Evolutionary conservation across 2,329 filamentous ascomycete species (phyloP).

Genomic region (Claviceps sp.): DNA sequence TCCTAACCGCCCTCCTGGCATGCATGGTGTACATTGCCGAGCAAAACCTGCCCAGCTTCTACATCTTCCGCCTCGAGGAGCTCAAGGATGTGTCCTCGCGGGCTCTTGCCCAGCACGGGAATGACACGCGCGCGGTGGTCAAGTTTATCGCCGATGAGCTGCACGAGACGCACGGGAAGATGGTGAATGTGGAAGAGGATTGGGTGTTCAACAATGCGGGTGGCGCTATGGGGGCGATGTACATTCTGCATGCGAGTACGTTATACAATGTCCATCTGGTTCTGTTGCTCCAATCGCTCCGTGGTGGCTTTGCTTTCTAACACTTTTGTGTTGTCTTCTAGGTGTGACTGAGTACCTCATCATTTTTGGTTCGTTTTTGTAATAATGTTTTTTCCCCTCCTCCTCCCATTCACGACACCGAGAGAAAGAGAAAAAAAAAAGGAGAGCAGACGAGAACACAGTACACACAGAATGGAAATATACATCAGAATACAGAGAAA

Average conservation of each 20-base stretch:
- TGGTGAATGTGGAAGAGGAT: conserved; percentile 61
- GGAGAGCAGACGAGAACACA: too few species aligned
- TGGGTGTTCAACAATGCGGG: conserved; percentile 91
- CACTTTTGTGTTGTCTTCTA: conserved; percentile 15
- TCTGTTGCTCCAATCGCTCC: conserved; percentile 8
- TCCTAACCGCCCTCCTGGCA: conserved; percentile 40
- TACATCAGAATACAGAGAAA: neutral
- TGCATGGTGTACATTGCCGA: conserved; percentile 43
- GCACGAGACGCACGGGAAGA: conserved; percentile 29
- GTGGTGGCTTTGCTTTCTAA: too few species aligned
- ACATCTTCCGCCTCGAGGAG: conserved; percentile 58
- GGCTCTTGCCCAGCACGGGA: conserved; percentile 55
- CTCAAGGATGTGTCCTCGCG: conserved; percentile 55
- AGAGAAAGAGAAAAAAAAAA: too few species aligned
- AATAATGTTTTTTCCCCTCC: too few species aligned
- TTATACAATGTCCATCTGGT: too few species aligned
- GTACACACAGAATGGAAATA: neutral
- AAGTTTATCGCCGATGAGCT: conserved; percentile 58
- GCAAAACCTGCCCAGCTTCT: conserved; percentile 49
- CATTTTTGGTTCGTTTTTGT: conserved; percentile 52
- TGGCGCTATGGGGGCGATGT: conserved; percentile 86
- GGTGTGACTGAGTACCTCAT: conserved; percentile 81
- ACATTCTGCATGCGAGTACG: conserved; percentile 73
- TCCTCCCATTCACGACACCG: too few species aligned
- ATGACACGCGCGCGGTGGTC: conserved; percentile 59